These are phyloP conservation scores for Colletotrichum gigasporum DNA, from an alignment of 2,329 filamentous ascomycete genomes.

Conservation along the genomic window DNA sequence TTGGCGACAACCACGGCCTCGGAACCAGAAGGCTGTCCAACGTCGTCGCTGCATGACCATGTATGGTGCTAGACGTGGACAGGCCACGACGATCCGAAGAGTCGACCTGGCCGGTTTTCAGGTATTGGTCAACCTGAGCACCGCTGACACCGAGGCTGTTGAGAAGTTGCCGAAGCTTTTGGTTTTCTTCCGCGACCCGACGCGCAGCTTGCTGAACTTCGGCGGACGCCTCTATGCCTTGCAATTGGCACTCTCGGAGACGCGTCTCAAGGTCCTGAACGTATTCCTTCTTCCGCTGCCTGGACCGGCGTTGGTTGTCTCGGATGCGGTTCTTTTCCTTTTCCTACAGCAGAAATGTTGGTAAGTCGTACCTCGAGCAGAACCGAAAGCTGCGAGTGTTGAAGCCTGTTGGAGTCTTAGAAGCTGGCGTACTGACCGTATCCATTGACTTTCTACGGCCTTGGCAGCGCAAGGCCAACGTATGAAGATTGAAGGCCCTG, in stretches of 20 bases:
- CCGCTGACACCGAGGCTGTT: conserved; percentile 65
- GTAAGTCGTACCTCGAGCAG: conserved; percentile 12
- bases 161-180: conserved; percentile 68
- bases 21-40: conserved; percentile 50
- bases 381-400: not conserved
- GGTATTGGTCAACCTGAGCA: conserved; percentile 58
- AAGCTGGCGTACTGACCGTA: conserved; percentile 18
- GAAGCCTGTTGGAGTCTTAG: not conserved
- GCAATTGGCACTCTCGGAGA: conserved; percentile 69
- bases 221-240: conserved; percentile 73
- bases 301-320: conserved; percentile 81
- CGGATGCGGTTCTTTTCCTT: conserved; percentile 62
- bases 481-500: too few species aligned
- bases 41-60: conserved; percentile 23
- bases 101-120: conserved; percentile 37
- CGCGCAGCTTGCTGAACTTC: conserved; percentile 78
- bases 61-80: not conserved
- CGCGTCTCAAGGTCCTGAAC: conserved; percentile 74
- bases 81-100: not conserved
- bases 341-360: conserved; percentile 18
- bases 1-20: conserved; percentile 38
- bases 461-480: not conserved
- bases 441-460: conserved; percentile 21
- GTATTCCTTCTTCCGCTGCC: conserved; percentile 78
- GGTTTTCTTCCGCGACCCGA: conserved; percentile 76